Conservation (phyloP, 2,329 filamentous ascomycete genomes). For the Drechslerella stenobrocha region DNA sequence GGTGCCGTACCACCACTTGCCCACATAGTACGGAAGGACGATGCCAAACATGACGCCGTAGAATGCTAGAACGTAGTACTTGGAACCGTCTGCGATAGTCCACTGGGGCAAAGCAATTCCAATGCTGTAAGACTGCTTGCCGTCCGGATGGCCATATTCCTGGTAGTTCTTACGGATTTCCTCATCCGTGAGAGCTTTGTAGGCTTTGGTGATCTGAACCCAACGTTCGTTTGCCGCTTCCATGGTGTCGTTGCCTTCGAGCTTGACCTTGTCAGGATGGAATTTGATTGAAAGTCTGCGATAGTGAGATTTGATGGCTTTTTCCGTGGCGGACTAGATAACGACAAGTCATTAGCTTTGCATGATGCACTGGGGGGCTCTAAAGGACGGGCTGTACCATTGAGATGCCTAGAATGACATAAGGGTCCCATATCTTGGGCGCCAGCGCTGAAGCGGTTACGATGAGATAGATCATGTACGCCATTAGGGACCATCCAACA, state of each 20-base stretch:
- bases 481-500: slow-evolving; percentile 79
- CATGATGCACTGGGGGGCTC: neutral
- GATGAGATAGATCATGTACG: slow-evolving; percentile 89
- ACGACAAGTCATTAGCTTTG: neutral
- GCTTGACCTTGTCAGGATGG: slow-evolving; percentile 90
- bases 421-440: slow-evolving; percentile 91
- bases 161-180: slow-evolving; percentile 96
- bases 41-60: slow-evolving; percentile 88
- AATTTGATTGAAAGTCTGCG: slow-evolving; percentile 80
- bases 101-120: slow-evolving; percentile 93
- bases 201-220: slow-evolving; percentile 95
- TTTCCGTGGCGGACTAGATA: slow-evolving; percentile 71
- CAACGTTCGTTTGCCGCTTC: slow-evolving; percentile 84
- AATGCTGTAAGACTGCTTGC: slow-evolving; percentile 97
- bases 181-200: slow-evolving; percentile 96
- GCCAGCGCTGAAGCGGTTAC: slow-evolving; percentile 59
- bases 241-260: slow-evolving; percentile 88
- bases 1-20: slow-evolving; percentile 98
- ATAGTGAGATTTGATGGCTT: slow-evolving; percentile 89
- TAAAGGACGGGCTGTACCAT: slow-evolving; percentile 61
- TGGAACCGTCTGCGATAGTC: slow-evolving; percentile 88
- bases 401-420: slow-evolving; percentile 85
- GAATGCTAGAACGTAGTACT: slow-evolving; percentile 89
- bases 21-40: slow-evolving; percentile 86
- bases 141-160: slow-evolving; percentile 93